Base-by-base conservation (phyloP, 202 grass and related monocot genomes). In the Schoenoplectus triqueter region DNA sequence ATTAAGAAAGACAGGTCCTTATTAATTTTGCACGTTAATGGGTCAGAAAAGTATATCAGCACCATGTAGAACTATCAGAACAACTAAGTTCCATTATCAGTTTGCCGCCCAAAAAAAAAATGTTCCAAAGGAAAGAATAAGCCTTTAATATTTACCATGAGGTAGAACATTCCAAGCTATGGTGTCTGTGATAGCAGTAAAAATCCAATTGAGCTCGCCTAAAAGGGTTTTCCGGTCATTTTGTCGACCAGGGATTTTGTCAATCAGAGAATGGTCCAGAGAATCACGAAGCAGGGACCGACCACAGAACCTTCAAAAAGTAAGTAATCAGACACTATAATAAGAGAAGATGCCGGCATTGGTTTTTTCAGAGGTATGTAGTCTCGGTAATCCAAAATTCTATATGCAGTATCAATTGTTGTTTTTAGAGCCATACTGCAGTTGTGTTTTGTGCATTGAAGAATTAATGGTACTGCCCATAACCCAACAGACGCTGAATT, bases 141-240 rank as follows among this genome's bases (percentile, higher is more conserved):
- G 31, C 39, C 61, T 66, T 21, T 5, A 65, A 17, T 69, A 59
- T 60, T 8, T 95, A 95, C 95, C 95, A 91, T 93, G 95, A 78
- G 95, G 92, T 75, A 97, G 92, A 87, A 94, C 92, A 85, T 97
- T 97, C 95, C 95, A 97, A 21, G 95, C 95, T 72, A 97, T 93
- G 65, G 95, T 97, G 22, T 86, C 84, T 11, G 88, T 90, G 65
- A 90, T 78, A 11, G 82, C 63, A 81, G 86, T 94, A 79, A 99
- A 98, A 95, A 98, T 98, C 95, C 95, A 98, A 81, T 98, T 98
- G 59, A 98, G 83, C 79, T 98, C 95, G 44, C 95, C 95, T 22
- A 98, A 82, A 84, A 98, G 95, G 64, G 94, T 97, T 92, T 91
- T 97, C 46, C 94, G 90, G 75, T 97, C 94, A 92, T 94, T 97